Base-by-base conservation (phyloP, 2,329 filamentous ascomycete species). In the Pyrenochaeta sp. region DNA sequence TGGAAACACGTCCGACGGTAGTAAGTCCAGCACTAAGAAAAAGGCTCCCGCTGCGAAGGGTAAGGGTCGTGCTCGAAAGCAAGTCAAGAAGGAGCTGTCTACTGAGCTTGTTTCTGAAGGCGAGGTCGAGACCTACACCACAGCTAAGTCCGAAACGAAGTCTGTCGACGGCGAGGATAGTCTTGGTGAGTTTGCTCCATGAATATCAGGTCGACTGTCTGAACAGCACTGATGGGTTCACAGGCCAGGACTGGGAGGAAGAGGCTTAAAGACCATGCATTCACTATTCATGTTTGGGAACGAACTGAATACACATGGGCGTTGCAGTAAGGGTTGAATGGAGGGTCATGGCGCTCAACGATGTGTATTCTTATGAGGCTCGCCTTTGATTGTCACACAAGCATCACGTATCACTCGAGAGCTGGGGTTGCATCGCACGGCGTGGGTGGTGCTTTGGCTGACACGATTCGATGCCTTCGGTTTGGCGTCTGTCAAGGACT, bases 1-100 rank as follows among this genome's bases (percentile, higher is more conserved):
- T 21, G 42, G 9, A 29, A 44, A 50, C 18, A 41, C 37, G 33
- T 17, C 44, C n/a, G 11, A 37, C 32, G 41, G 32, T 36, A 37
- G 45, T 39, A 54, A 58, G 41, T 49, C 45, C 10, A 40, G 42
- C 29, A 21, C 42, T 42, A 58, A 60, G 36, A 60, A 63, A 56
- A 58, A 58, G 49, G 47, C 51, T 3, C 35, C 58, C 0, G 45
- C 41, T 27, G 49, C 51, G 10, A 68, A 66, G 40, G 45, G 36
- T 6, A 60, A 56, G 14, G 50, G 48, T 37, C 54, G 61, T 39
- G 12, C 54, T 11, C 66, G 60, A 57, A 68, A 66, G 56, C 59
- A 63, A 36, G 40, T 31, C 32, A 71, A 69, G 63, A 58, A 45
- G 7, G 63, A 66, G 35, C 9, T 27, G 23, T 27, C 23, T 27